phyloP scores from a whole-genome alignment of 2,329 filamentous ascomycete species.

The Colletotrichum musicola region DNA sequence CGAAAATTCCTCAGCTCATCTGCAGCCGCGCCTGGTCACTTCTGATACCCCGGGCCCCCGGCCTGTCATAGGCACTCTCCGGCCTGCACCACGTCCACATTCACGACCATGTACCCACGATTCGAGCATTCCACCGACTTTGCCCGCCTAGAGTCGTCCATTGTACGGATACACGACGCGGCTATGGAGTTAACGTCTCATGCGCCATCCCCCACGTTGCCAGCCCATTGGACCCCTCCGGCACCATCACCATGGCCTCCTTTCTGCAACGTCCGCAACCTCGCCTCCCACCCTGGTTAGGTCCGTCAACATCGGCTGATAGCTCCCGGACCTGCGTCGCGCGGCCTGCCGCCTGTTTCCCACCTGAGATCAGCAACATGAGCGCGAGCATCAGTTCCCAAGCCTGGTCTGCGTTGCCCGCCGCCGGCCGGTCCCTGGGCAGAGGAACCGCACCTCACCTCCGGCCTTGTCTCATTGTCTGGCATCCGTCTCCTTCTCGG shows the following conservation, averaged over 20 bases:
- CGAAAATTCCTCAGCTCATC: conserved; percentile 34
- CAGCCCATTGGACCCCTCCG: conserved; percentile 16
- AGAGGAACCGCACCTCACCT: not conserved
- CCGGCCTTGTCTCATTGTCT: not conserved
- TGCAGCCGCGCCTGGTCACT: conserved; percentile 18
- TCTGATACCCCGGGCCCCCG: conserved; percentile 4
- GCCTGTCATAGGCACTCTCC: conserved; percentile 16
- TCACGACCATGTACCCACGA: not conserved
- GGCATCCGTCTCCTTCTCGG: not conserved
- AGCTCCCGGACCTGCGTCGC: conserved; percentile 17
- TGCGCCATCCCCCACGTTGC: conserved; percentile 29
- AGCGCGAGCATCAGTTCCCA: conserved; percentile 5
- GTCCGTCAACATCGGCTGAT: conserved; percentile 34
- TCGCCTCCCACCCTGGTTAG: conserved; percentile 14
- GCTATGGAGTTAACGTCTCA: not conserved
- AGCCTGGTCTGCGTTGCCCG: conserved; percentile 12
- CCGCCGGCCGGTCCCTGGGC: conserved; percentile 13
- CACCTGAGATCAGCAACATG: conserved; percentile 23
- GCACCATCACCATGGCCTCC: not conserved
- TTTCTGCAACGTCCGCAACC: conserved; percentile 8
- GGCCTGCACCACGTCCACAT: not conserved
- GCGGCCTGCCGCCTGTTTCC: conserved; percentile 1
- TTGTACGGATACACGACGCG: no score
- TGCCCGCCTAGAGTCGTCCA: no score
- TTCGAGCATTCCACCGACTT: conserved; percentile 2